These are phyloP conservation scores for Penicillium sp. DNA, from an alignment of 2,329 filamentous ascomycete species.

Conservation along the genomic window DNA sequence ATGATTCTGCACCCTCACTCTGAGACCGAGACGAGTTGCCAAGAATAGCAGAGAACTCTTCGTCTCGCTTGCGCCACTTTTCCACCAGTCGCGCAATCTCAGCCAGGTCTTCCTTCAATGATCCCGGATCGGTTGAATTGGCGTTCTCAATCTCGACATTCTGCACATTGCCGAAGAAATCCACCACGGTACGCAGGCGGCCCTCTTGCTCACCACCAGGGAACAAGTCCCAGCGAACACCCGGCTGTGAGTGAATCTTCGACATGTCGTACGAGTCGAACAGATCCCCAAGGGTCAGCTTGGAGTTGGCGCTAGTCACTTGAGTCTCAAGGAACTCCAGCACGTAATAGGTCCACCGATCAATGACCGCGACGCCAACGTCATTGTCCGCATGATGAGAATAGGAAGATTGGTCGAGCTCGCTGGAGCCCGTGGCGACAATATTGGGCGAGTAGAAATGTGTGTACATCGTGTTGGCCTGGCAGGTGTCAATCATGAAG, in stretches of 20 bases:
- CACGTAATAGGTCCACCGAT: conserved; percentile 98
- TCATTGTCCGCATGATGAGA: conserved; percentile 98
- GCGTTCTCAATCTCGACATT: conserved; percentile 83
- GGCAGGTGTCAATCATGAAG: conserved; percentile 99
- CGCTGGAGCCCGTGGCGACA: conserved; percentile 93
- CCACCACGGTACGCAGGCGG: conserved; percentile 79
- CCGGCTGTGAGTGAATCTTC: conserved; percentile 92
- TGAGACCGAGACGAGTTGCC: conserved; percentile 24
- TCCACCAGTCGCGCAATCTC: conserved; percentile 67
- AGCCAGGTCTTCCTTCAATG: conserved; percentile 69
- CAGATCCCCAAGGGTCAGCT: conserved; percentile 87
- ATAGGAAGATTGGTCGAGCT: conserved; percentile 94
- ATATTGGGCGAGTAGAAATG: conserved; percentile 98
- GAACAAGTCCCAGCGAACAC: conserved; percentile 94
- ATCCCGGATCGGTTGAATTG: conserved; percentile 54
- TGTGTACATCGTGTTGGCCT: conserved; percentile 99
- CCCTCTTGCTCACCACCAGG: conserved; percentile 76
- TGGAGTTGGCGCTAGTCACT: conserved; percentile 80
- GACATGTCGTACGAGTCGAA: conserved; percentile 95
- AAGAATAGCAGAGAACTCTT: conserved; percentile 34
- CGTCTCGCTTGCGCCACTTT: conserved; percentile 47
- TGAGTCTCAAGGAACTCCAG: conserved; percentile 93
- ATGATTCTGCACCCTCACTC: conserved; percentile 14
- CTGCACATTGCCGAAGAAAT: conserved; percentile 98
- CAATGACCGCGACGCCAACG: conserved; percentile 96